Evolutionary conservation across 805 yeast species (phyloP), one percentile per base, ranked within the genome.

Genomic region (Spathaspora sp.): DNA sequence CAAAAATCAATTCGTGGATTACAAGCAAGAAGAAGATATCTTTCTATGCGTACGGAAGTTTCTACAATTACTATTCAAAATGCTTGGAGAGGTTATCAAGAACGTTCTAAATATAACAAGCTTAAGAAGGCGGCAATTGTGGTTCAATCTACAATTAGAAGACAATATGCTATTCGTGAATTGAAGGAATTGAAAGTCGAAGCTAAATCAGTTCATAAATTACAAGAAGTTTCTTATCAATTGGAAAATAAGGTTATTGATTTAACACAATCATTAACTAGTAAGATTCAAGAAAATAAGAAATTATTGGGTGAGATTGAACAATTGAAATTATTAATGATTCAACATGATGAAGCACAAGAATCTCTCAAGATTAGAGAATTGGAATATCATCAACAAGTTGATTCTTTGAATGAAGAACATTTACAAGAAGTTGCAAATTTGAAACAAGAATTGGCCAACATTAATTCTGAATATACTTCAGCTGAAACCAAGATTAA

Each of bases 171-270:
- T 23, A 74, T 74, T 55, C 73, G 72, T 48, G 86, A 87, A 65
- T 81, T 89, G 60, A 71, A 73, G 56, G 70, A 76, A 52, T 75
- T 90, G 67, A 88, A 42, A 65, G 79, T 78, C n/a, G 98, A 94
- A 57, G 97, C 97, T 29, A 89, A 89, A 66, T 89, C 97, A 14
- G 96, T 90, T 44, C 86, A 86, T 65, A 96, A 87, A 64, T 80
- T 89, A 74, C 83, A 89, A 69, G 97, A 93, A 67, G 96, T 89
- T 40, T 91, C 96, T 61, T 94, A 90, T 72, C 83, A 87, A 66
- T 80, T 96, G 62, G 99, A 94, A 69, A 94, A 94, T 70, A 94
- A 96, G 77, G 97, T 96, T n/a, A 91, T 94, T 57, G 96, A 92
- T 69, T 81, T 94, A 59, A 93, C 97, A 3, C 96, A 93, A 63